A percentile compares a stretch with the other conserved stretches of the same genome.
These are phyloP conservation scores for Globisporangium nodosum DNA, from an alignment of 352 stramenopile species.

Conservation along the genomic window DNA sequence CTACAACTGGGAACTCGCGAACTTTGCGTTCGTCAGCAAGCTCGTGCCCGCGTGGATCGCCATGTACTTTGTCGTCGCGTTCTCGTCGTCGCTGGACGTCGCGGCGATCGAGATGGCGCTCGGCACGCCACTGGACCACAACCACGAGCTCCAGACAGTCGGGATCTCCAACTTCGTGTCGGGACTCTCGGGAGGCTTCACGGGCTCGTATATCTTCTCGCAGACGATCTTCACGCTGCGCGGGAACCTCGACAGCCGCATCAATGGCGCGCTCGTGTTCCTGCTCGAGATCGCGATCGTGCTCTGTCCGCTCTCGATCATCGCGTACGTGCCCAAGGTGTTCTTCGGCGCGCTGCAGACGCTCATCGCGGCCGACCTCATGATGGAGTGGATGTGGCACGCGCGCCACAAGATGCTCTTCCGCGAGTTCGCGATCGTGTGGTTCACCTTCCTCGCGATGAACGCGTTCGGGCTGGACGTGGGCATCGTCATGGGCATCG, in stretches of 20 bases:
- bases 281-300: constrained; percentile 71
- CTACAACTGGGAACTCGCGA: constrained; percentile 64
- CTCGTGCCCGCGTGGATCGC: constrained; percentile 90
- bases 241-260: constrained; percentile 63
- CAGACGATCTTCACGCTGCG: constrained; percentile 93
- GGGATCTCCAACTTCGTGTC: constrained; percentile 96
- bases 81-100: constrained; percentile 97
- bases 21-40: constrained; percentile 48
- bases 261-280: constrained; percentile 73
- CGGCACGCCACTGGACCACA: constrained; percentile 92
- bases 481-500: constrained; percentile 92
- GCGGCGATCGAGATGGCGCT: constrained; percentile 97
- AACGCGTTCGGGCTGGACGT: constrained; percentile 92
- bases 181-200: constrained; percentile 95
- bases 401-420: constrained; percentile 80
- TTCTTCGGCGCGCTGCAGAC: constrained; percentile 97
- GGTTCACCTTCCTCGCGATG: constrained; percentile 93
- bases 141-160: constrained; percentile 94
- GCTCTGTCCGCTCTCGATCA: constrained; percentile 91
- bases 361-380: constrained; percentile 95
- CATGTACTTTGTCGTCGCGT: constrained; percentile 98
- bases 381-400: constrained; percentile 95
- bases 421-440: constrained; percentile 91
- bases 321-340: constrained; percentile 95
- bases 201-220: constrained; percentile 98